phyloP scores from a whole-genome alignment of 352 stramenopile species.

The Globisporangium camurandrum region DNA sequence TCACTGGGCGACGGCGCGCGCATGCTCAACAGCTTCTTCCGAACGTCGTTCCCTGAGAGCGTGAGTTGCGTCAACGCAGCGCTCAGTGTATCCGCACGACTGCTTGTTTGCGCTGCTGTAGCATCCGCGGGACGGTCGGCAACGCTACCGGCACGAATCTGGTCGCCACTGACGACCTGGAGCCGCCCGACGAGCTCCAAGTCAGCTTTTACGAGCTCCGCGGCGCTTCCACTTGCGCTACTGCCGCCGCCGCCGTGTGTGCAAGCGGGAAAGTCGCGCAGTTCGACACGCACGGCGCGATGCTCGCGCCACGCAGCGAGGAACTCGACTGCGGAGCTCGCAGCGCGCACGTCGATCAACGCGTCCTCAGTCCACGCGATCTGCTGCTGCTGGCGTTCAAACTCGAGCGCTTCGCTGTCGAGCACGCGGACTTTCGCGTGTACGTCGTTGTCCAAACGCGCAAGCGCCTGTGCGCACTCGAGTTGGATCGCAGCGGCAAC shows the following conservation, averaged over 20 bases:
- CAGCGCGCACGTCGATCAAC: constrained; percentile 38
- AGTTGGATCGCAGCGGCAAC: constrained; percentile 41
- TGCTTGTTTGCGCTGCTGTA: neutral
- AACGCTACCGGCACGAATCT: constrained; percentile 12
- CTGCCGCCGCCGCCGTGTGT: no score
- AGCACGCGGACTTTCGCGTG: constrained; percentile 41
- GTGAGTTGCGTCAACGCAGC: neutral
- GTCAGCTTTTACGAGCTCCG: constrained; percentile 53
- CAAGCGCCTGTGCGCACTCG: constrained; percentile 41
- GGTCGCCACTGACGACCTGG: constrained; percentile 30
- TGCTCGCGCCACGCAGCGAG: constrained; percentile 61
- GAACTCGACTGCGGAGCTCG: constrained; percentile 46
- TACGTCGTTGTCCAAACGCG: constrained; percentile 31
- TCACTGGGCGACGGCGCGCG: constrained; percentile 11
- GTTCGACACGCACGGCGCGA: constrained; percentile 51
- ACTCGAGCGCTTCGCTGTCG: constrained; percentile 50
- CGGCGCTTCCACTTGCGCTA: constrained; percentile 14
- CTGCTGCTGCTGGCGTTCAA: constrained; percentile 53
- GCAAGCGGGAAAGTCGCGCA: constrained; percentile 51
- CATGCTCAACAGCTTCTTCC: constrained; percentile 27
- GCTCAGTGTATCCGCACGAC: neutral
- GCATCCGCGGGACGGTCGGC: no score
- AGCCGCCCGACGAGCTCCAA: constrained; percentile 53
- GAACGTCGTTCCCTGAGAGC: constrained; percentile 13
- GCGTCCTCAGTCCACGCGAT: constrained; percentile 68